A percentile compares a stretch with the other conserved stretches of the same genome.
Evolutionary conservation across 2,329 filamentous ascomycete genomes (phyloP).

Genomic region (Clonostachys rosea): DNA sequence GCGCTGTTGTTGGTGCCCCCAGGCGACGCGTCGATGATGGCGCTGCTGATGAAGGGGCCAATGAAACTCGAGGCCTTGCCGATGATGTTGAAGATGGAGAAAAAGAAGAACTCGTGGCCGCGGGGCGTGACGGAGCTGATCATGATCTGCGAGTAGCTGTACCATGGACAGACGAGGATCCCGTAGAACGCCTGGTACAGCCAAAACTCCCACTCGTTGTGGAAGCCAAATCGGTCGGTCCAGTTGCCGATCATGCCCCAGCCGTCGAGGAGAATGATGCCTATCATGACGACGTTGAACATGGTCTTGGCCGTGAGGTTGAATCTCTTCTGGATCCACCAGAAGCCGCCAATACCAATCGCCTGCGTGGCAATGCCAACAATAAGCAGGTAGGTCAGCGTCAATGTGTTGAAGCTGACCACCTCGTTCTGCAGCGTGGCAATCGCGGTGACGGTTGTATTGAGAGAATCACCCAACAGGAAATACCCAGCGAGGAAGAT

Average conservation of each 20-base stretch:
- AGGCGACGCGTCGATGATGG: conserved; percentile 60
- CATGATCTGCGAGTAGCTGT: conserved; percentile 67
- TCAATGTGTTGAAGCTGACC: conserved; percentile 59
- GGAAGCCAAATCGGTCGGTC: conserved; percentile 36
- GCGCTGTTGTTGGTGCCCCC: conserved; percentile 46
- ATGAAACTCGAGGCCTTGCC: conserved; percentile 67
- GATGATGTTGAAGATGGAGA: conserved; percentile 63
- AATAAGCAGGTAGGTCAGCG: conserved; percentile 61
- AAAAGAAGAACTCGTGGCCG: conserved; percentile 68
- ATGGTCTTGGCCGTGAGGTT: conserved; percentile 60
- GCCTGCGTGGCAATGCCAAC: conserved; percentile 62
- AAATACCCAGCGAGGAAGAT: conserved; percentile 65
- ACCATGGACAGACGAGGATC: conserved; percentile 65
- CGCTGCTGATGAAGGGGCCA: conserved; percentile 62
- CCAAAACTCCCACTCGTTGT: conserved; percentile 40
- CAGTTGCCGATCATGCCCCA: conserved; percentile 43
- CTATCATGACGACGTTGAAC: conserved; percentile 61
- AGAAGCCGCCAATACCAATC: conserved; percentile 58
- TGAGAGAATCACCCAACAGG: conserved; percentile 64
- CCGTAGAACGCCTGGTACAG: conserved; percentile 53
- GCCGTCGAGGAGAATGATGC: conserved; percentile 53
- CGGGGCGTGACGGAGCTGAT: conserved; percentile 65
- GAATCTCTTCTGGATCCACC: conserved; percentile 55
- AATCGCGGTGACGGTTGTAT: conserved; percentile 67
- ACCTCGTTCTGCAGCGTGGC: conserved; percentile 60